phyloP scores from a whole-genome alignment of 495 filamentous ascomycete species.

The Cercophora newfieldiana region DNA sequence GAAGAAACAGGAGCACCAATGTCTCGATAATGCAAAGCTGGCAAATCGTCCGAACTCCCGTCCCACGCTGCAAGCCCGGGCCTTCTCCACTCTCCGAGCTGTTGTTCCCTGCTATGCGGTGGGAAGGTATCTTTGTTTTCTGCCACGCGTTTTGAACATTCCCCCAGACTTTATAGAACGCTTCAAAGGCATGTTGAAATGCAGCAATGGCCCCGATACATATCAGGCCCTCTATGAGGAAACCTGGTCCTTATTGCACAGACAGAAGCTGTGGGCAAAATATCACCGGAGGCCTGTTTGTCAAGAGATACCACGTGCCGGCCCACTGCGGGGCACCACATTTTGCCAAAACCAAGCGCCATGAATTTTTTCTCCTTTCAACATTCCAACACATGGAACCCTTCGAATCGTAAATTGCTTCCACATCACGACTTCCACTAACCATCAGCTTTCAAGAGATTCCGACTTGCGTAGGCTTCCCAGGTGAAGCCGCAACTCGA shows the following conservation, averaged over 20 bases:
- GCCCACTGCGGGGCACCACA: neutral
- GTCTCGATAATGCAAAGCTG: neutral
- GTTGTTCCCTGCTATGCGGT: no score
- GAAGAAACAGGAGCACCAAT: neutral
- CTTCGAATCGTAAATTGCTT: neutral
- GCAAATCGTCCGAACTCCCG: neutral
- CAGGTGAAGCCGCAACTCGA: neutral
- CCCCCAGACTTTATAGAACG: no score
- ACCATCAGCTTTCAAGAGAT: neutral
- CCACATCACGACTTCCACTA: neutral
- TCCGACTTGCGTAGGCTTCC: no score
- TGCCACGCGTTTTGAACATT: no score
- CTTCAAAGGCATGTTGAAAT: no score
- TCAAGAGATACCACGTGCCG: no score
- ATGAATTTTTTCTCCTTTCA: neutral
- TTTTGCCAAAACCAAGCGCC: neutral
- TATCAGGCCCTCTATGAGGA: no score
- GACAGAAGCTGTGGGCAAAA: no score
- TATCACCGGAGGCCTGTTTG: no score
- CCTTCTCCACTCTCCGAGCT: neutral
- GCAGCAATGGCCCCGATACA: no score
- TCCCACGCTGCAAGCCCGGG: neutral
- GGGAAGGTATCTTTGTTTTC: no score
- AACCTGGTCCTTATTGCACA: no score
- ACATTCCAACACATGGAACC: neutral